phyloP scores from a whole-genome alignment of 202 grass and related monocot species.

The Setaria viridis region DNA sequence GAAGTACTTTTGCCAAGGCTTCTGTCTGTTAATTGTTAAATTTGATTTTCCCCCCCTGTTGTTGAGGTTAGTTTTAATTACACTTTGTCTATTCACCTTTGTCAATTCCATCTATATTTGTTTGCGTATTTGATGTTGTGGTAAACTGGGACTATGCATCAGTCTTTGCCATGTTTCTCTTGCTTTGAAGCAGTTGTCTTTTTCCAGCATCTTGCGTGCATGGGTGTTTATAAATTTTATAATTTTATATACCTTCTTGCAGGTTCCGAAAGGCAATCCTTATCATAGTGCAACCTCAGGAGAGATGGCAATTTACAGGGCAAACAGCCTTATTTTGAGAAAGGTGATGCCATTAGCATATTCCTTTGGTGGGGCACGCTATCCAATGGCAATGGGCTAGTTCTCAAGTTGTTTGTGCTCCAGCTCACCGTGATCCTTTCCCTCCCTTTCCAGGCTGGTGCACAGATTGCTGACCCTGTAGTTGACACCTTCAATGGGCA shows the following conservation, averaged over 20 bases:
- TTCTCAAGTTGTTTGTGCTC: conserved; percentile 41
- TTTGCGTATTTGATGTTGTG: background rate
- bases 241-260: conserved; percentile 26
- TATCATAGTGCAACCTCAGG: conserved; percentile 96
- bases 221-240: conserved; percentile 11
- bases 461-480: conserved; percentile 69
- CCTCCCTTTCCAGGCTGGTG: conserved; percentile 61
- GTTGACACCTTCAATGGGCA: conserved; percentile 81
- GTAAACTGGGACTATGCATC: background rate
- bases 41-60: background rate
- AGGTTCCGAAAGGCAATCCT: conserved; percentile 98
- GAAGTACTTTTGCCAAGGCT: background rate
- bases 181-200: background rate
- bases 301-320: conserved; percentile 95
- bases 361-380: conserved; percentile 1
- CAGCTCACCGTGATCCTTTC: conserved; percentile 21
- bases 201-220: background rate
- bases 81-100: background rate
- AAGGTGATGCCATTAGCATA: conserved; percentile 63
- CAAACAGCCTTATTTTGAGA: conserved; percentile 87
- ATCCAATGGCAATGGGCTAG: background rate
- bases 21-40: background rate
- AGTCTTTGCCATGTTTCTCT: background rate
- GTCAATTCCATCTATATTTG: background rate
- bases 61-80: background rate